Evolutionary conservation across 768 basidiomycete genomes (phyloP).

Genomic region (Tricholoma terreum): DNA sequence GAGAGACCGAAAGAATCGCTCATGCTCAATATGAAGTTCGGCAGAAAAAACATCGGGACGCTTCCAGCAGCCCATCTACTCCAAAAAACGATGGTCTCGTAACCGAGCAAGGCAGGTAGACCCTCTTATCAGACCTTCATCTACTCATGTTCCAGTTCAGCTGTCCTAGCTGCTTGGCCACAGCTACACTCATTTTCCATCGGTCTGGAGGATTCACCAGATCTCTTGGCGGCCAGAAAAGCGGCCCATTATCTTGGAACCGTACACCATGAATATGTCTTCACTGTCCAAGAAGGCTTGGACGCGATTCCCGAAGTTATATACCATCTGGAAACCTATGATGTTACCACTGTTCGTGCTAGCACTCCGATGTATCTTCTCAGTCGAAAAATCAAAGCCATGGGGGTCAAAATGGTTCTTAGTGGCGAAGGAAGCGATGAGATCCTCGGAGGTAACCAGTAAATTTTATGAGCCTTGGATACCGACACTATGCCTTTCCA

Average conservation of each 20-base stretch:
- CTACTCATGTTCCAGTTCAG: constrained; percentile 32
- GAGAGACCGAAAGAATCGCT: constrained; percentile 92
- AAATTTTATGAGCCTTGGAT: background rate
- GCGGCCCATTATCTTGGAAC: constrained; percentile 93
- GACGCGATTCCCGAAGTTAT: constrained; percentile 98
- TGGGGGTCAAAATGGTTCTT: constrained; percentile 99
- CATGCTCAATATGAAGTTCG: constrained; percentile 73
- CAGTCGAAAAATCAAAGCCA: constrained; percentile 97
- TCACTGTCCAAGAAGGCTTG: constrained; percentile 96
- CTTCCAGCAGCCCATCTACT: constrained; percentile 53
- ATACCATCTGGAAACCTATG: constrained; percentile 97
- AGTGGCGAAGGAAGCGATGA: constrained; percentile 98
- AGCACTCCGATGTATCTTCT: constrained; percentile 99
- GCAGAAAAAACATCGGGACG: constrained; percentile 54
- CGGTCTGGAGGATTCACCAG: constrained; percentile 92
- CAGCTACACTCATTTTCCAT: constrained; percentile 97
- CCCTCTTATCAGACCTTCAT: background rate
- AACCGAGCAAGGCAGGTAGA: constrained; percentile 51
- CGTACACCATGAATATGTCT: constrained; percentile 95
- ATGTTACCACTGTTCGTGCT: constrained; percentile 97
- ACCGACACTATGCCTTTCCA: constrained; percentile 24
- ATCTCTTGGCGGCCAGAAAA: constrained; percentile 90
- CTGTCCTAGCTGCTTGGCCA: constrained; percentile 85
- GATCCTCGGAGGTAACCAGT: constrained; percentile 79
- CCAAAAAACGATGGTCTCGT: constrained; percentile 41